Evolutionary conservation across 352 stramenopile species (phyloP).

Genomic region (Phytopythium cucurbitacearum): DNA sequence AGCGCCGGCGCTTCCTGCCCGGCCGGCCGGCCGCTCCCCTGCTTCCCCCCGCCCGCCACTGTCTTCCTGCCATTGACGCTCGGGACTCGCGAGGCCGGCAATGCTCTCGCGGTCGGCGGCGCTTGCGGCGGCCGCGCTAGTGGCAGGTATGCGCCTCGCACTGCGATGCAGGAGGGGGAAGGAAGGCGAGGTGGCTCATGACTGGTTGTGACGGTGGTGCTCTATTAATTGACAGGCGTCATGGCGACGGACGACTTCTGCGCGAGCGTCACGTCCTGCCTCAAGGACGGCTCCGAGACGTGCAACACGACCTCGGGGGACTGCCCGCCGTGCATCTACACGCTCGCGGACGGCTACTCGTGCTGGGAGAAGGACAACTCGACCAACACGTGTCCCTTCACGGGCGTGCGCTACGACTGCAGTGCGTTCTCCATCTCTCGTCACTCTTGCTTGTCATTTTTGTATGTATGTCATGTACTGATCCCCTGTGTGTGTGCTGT

Average conservation of each 20-base stretch:
- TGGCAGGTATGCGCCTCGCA: not conserved
- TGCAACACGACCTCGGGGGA: conserved; percentile 30
- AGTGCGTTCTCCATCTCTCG: conserved; percentile 30
- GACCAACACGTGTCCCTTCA: conserved; percentile 65
- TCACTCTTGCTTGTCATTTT: not conserved
- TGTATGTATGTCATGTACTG: not conserved
- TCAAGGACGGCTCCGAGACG: conserved; percentile 25
- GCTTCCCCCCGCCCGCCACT: no score
- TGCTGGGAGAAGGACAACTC: conserved; percentile 64
- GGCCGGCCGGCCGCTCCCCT: no score
- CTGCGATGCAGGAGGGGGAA: not conserved
- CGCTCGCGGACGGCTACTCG: conserved; percentile 36
- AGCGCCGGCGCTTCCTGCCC: no score
- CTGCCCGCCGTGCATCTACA: conserved; percentile 67
- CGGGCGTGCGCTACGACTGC: conserved; percentile 64
- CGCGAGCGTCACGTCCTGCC: conserved; percentile 29
- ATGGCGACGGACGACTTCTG: conserved; percentile 25
- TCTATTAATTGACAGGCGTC: not conserved
- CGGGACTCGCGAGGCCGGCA: no score
- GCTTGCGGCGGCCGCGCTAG: not conserved
- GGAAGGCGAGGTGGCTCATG: no score
- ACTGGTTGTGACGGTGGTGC: not conserved
- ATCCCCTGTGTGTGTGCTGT: not conserved
- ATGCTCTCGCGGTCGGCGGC: not conserved
- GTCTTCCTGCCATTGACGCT: no score